These are phyloP conservation scores for Diaporthe vaccinii DNA, from an alignment of 2,329 filamentous ascomycete genomes.

Conservation along the genomic window DNA sequence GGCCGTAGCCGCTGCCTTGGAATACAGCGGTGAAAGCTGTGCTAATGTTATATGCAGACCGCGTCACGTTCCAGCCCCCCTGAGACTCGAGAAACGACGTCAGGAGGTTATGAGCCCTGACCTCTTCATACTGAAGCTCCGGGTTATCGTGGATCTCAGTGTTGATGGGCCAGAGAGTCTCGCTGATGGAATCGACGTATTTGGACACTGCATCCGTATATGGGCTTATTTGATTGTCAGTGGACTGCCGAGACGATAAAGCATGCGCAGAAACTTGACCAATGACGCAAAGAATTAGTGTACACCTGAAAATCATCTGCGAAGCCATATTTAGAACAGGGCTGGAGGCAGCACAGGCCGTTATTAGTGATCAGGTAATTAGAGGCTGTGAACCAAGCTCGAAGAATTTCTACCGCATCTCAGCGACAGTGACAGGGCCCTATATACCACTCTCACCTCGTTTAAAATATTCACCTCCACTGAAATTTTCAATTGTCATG, in stretches of 20 bases:
- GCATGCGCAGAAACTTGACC: background rate
- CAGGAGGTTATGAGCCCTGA: conserved; percentile 44
- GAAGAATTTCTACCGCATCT: no score
- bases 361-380: no score
- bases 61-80: conserved; percentile 59
- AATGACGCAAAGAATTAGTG: background rate
- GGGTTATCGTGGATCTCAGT: conserved; percentile 57
- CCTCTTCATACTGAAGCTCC: conserved; percentile 65
- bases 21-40: conserved; percentile 64
- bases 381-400: no score
- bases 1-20: background rate
- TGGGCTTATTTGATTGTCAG: background rate
- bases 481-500: background rate
- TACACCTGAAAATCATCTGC: background rate
- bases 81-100: conserved; percentile 59
- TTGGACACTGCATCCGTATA: conserved; percentile 3
- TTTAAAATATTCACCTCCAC: background rate
- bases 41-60: conserved; percentile 63
- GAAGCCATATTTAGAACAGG: background rate
- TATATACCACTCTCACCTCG: background rate
- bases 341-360: background rate
- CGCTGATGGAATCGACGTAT: conserved; percentile 13
- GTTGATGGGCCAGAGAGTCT: conserved; percentile 19
- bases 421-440: background rate
- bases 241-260: background rate